Base-by-base conservation (phyloP, 805 yeast species). In the Candida nanaspora region DNA sequence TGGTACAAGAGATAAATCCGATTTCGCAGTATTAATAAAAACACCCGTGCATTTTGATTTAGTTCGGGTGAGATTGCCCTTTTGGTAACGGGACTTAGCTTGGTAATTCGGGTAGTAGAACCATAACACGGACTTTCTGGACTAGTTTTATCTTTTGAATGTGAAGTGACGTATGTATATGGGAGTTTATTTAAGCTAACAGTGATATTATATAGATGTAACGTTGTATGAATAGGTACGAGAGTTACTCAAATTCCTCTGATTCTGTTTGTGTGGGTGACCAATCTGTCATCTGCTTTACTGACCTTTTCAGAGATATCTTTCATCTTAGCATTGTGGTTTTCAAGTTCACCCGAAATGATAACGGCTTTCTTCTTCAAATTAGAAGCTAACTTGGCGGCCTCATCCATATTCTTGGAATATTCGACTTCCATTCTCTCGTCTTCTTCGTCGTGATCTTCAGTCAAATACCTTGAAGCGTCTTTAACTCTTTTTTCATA, bases 351-450 rank as follows among this genome's bases (percentile, higher is more conserved):
- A 26, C 74, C 74, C 40, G 86, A 78, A 56, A 86, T 78, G 3
- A 85, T 69, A 42, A 70, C 56, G 2, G 97, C 96, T 40, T 86
- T 69, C 46, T 70, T 74, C 57, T 79, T 82, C 62, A 91, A 73
- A 45, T 88, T 78, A 41, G 72, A 71, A 26, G 95, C 76, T 43
- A 82, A 75, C 32, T 70, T 71, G 11, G 76, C 73, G 37, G 93
- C 83, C 57, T 82, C 86, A 52, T 85, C 89, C 60, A 91, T 67
- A 54, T 93, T 93, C 47, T 74, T 65, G 40, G 88, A 89, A 50
- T 88, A 77, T 61, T 89, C 96, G 46, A 82, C 76, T 57, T 91
- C 98, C 76, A 87, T 76, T 50, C 81, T 93, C 52, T 88, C 95
- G 61, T 93, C 98, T 58, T 91, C 97, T 38, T 80, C 79, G 61